Percentiles rank a stretch among this genome's conserved stretches.
Conservation (phyloP, 495 filamentous ascomycete genomes). For the Penicillium ucsense region DNA sequence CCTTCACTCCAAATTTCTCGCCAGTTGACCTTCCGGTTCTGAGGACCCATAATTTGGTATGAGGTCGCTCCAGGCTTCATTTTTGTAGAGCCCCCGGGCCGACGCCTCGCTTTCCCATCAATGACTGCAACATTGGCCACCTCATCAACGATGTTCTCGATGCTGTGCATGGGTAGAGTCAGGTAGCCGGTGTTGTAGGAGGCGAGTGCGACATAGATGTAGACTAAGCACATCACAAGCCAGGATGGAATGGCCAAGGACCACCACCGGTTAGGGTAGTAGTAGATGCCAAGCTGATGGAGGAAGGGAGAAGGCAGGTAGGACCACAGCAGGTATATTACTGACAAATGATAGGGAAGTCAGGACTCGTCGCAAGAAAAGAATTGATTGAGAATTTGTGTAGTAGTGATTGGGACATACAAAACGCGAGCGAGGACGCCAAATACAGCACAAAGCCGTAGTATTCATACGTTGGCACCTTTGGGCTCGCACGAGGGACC, state of each 20-base stretch:
- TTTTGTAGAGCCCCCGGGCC: constrained; percentile 31
- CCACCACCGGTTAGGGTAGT: constrained; percentile 98
- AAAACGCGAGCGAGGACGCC: constrained; percentile 65
- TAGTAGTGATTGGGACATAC: constrained; percentile 19
- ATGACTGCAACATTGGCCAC: constrained; percentile 77
- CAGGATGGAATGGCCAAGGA: constrained; percentile 82
- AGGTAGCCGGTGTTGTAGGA: constrained; percentile 83
- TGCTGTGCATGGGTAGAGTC: constrained; percentile 66
- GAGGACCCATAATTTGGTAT: constrained; percentile 39
- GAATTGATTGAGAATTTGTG: background rate
- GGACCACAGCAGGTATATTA: constrained; percentile 89
- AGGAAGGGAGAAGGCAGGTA: constrained; percentile 88
- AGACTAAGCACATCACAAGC: constrained; percentile 78
- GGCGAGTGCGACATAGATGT: constrained; percentile 90
- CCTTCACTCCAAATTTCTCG: constrained; percentile 75
- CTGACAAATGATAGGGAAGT: constrained; percentile 11
- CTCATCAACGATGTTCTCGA: constrained; percentile 90
- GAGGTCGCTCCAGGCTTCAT: constrained; percentile 38
- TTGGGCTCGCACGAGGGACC: constrained; percentile 78
- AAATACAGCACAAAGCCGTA: constrained; percentile 97
- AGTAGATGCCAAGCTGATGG: constrained; percentile 86
- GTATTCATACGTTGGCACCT: constrained; percentile 97
- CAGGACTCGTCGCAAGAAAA: background rate
- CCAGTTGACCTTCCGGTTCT: constrained; percentile 55
- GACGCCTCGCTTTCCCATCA: constrained; percentile 57